These are phyloP conservation scores for Tetracentron sinense DNA, from an alignment of 164 flowering plant genomes.

Conservation along the genomic window DNA sequence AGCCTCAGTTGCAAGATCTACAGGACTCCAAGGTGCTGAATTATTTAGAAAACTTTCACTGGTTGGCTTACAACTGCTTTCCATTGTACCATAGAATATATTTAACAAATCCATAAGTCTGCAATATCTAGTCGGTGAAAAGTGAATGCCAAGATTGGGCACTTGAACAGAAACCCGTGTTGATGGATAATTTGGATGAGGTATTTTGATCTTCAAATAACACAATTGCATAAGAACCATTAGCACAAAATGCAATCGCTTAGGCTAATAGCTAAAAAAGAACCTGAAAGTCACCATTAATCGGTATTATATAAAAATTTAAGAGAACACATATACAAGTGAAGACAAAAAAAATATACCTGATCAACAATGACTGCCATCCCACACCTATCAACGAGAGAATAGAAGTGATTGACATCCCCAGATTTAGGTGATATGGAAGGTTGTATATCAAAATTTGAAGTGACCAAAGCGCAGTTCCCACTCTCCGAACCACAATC, in stretches of 20 bases:
- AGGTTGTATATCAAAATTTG: conserved; percentile 23
- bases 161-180: conserved; percentile 88
- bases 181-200: conserved; percentile 84
- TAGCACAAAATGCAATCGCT: not conserved
- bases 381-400: conserved; percentile 88
- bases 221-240: not conserved
- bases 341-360: conserved; percentile 36
- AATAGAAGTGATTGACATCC: conserved; percentile 39
- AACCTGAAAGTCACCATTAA: not conserved
- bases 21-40: conserved; percentile 60
- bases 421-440: conserved; percentile 25
- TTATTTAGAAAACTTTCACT: conserved; percentile 37
- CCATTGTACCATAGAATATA: conserved; percentile 50
- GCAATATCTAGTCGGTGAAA: conserved; percentile 78
- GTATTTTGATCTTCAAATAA: conserved; percentile 67
- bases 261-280: not conserved
- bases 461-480: conserved; percentile 30
- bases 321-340: not conserved
- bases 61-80: conserved; percentile 28
- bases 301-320: not conserved
- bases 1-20: conserved; percentile 72
- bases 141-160: conserved; percentile 85
- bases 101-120: conserved; percentile 66
- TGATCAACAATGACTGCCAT: conserved; percentile 88
- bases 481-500: conserved; percentile 46